These are phyloP conservation scores for Pseudomicrostroma phylloplanum DNA, from an alignment of 1,284 basidiomycete species.

Conservation along the genomic window DNA sequence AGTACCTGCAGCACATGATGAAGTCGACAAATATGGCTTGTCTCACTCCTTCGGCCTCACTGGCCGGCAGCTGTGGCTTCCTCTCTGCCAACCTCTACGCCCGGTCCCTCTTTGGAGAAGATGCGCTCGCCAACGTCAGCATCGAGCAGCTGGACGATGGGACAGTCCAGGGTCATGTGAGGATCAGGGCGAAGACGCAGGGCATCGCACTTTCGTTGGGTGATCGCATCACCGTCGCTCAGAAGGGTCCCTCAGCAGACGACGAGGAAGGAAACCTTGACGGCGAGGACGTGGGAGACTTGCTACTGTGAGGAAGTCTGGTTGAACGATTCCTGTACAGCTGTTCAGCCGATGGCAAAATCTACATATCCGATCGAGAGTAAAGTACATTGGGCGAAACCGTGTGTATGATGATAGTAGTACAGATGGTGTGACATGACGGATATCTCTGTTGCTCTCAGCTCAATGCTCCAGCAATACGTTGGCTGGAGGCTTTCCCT, in stretches of 20 bases:
- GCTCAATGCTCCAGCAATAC: background rate
- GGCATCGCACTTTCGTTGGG: slow-evolving; percentile 82
- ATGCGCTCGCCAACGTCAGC: slow-evolving; percentile 90
- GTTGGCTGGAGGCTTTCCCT: background rate
- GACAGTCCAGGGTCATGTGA: slow-evolving; percentile 34
- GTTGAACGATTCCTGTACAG: background rate
- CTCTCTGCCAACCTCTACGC: slow-evolving; percentile 90
- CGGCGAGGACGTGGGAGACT: background rate
- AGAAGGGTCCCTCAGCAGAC: background rate
- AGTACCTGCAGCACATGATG: slow-evolving; percentile 73
- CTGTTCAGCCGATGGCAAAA: background rate
- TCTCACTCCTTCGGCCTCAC: slow-evolving; percentile 84
- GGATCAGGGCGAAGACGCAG: slow-evolving; percentile 48
- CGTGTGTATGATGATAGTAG: no score
- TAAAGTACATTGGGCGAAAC: no score
- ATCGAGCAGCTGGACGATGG: slow-evolving; percentile 62
- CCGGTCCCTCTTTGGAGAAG: slow-evolving; percentile 86
- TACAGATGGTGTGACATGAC: no score
- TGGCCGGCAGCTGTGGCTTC: slow-evolving; percentile 88
- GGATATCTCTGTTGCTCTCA: no score
- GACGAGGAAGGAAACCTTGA: background rate
- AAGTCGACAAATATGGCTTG: slow-evolving; percentile 92
- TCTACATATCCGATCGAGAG: background rate
- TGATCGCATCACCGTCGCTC: slow-evolving; percentile 63
- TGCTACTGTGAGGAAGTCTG: background rate